Base-by-base conservation (phyloP, 345 rosid genomes). In the Rhodomyrtus tomentosa region DNA sequence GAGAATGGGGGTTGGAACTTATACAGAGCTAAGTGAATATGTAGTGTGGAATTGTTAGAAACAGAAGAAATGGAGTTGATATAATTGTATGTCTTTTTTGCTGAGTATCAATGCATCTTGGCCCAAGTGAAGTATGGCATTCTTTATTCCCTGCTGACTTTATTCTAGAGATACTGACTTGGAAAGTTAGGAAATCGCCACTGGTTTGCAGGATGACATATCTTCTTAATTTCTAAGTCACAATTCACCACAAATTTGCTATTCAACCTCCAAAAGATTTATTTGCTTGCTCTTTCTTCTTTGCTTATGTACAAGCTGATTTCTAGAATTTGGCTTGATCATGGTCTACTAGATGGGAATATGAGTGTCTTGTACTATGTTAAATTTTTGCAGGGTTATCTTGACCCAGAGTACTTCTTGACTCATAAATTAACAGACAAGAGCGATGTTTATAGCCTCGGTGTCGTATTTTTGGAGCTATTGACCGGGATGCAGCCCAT, bases 391-490 rank as follows among this genome's bases (percentile, higher is more conserved):
- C 92, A 95, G 98, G 99, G 99, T 80, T 97, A 97, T 89, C 98
- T 95, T 85, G 99, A 97, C 82, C 99, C 99, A 0, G 96, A 97
- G 86, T 97, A 97, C 90, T 95, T 97, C 89, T 88, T 97, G 59
- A 97, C 99, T 27, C 99, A 93, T 86, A 95, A 95, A 83, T 89
- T 97, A 82, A 97, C 99, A 0, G 99, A 97, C 86, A 97, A 95
- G 90, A 97, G 99, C 48, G 99, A 97, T 76, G 99, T 97, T 25
- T 97, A 97, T 83, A 97, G 98, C 90, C 92, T 97, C 81, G 98
- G 98, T 7, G 98, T 97, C 10, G 99, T 97, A 68, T 95, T 97
- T 84, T 82, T 97, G 48, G 99, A 97, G 91, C 95, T 97, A 24
- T 87, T 95, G 87, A 97, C 99, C 0, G 98, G 99, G 83, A 92